Evolutionary conservation across 108 stramenopile genomes (phyloP), one percentile per base, ranked within the genome.

Genomic region (Parietichytrium sp.): DNA sequence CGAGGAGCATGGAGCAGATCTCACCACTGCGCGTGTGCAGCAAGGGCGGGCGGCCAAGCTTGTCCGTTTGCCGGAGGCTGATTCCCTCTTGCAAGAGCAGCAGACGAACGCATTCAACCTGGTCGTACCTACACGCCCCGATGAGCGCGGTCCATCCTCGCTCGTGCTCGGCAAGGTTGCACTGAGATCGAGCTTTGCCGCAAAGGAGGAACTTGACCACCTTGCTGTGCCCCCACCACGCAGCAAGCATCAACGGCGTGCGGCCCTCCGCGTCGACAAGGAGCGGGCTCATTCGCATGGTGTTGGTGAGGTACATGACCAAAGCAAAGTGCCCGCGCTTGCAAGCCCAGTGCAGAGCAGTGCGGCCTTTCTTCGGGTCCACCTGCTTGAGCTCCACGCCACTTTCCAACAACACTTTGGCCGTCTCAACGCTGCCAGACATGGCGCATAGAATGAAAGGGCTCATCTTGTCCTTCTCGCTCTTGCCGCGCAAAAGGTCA

Each of bases 301-400:
- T n/a, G n/a, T n/a, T n/a, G 6, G 45, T 20, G 8, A 72, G 61
- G 13, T 18, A 45, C 13, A 33, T 33, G 6, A 27, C 33, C n/a
- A 42, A 33, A 15, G 36, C 61, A 45, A 45, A 36, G 20, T 72
- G 61, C 10, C 61, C 61, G 42, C 61, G 42, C 42, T 72, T 72
- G 61, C 61, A 72, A 10, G 61, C 61, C 61, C 61, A 72, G 61
- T 72, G 61, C 61, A 72, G 42, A 15, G 61, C 61, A 10, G 18
- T 45, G 10, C 61, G 6, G 20, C 61, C 61, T 10, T 7, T 45
- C 6, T 16, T 10, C 33, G 18, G 61, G 61, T 72, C 61, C 16
- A 72, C 20, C 15, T 36, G 38, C 6, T 42, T 33, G 23, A 72
- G 38, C 10, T 72, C 61, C 0, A 23, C 33, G 8, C 61, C 61